phyloP scores from a whole-genome alignment of 2,329 filamentous ascomycete species.

The Arachnopeziza araneosa region DNA sequence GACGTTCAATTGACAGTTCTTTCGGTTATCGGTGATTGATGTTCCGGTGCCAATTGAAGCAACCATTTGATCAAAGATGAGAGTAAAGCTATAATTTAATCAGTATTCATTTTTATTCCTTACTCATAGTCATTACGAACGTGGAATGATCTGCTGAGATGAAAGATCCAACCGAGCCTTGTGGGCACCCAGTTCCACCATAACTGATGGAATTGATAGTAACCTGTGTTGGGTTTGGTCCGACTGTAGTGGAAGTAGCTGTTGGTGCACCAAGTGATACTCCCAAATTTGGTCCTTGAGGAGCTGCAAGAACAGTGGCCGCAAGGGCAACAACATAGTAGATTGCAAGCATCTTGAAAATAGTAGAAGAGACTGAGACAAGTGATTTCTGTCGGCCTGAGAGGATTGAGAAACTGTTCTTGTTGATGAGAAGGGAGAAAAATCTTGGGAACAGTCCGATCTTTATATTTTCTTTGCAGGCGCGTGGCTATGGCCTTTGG shows the following conservation, averaged over 20 bases:
- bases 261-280: conserved; percentile 9
- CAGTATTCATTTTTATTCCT: conserved; percentile 8
- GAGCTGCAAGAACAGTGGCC: conserved; percentile 19
- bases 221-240: conserved; percentile 32
- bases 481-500: neutral
- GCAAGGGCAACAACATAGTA: conserved; percentile 17
- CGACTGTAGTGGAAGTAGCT: conserved; percentile 17
- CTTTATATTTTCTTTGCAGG: conserved; percentile 13
- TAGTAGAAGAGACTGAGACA: neutral
- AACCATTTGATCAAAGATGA: conserved; percentile 47
- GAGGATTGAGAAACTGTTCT: conserved; percentile 1
- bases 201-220: conserved; percentile 39
- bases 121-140: conserved; percentile 19
- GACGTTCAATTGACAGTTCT: conserved; percentile 50
- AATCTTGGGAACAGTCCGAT: conserved; percentile 1
- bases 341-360: conserved; percentile 18
- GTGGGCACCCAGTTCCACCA: conserved; percentile 43
- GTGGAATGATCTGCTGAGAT: conserved; percentile 39
- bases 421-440: conserved; percentile 7
- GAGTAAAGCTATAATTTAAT: conserved; percentile 34
- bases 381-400: neutral
- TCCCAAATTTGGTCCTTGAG: conserved; percentile 16
- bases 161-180: conserved; percentile 37
- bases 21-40: conserved; percentile 38
- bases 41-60: conserved; percentile 43